Base-by-base conservation (phyloP, 805 yeast species). In the Kuraishia borneana region DNA sequence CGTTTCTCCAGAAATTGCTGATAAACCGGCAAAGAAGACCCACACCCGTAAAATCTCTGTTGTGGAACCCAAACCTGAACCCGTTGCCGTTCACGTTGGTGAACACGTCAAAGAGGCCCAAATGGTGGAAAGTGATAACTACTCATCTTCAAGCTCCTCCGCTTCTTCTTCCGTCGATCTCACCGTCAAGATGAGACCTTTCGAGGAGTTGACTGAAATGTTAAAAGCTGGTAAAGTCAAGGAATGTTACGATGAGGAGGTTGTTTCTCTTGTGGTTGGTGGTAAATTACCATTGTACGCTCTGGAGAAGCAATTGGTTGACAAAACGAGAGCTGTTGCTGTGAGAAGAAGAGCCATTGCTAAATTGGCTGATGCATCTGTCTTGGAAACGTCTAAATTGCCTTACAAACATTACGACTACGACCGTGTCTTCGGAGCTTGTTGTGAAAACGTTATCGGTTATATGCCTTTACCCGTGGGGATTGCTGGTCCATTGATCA, bases 381-480 rank as follows among this genome's bases (percentile, higher is more conserved):
- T 83, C 13, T 65, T 92, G 36, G 79, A 76, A 43, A 60, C 80
- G 2, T 63, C 71, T 22, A 71, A 74, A 42, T 65, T 92, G 42
- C 99, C 99, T 13, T 87, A 75, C 58, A 62, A 67, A 42, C 61
- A 74, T 50, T 92, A 89, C 53, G 96, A 92, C 54, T 92, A 87
- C 54, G 94, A 87, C 53, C 78, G 97, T 44, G 98, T 92, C 5
- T 80, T 88, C 51, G 98, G 98, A 41, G 96, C 98, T 7, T 92
- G 99, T 63, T 92, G 99, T 65, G 99, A 92, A 58, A 92, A 92
- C 51, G 99, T 92, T 38, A 82, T 92, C 56, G 99, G 99, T 21
- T 92, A 68, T 54, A 74, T 89, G 77, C 99, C 98, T 19, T 56
- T 92, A 29, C 99, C 99, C 5, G 85, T 92, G 36, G 99, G 99